Base-by-base conservation (phyloP, 495 filamentous ascomycete genomes). In the Penicillium paxilli region DNA sequence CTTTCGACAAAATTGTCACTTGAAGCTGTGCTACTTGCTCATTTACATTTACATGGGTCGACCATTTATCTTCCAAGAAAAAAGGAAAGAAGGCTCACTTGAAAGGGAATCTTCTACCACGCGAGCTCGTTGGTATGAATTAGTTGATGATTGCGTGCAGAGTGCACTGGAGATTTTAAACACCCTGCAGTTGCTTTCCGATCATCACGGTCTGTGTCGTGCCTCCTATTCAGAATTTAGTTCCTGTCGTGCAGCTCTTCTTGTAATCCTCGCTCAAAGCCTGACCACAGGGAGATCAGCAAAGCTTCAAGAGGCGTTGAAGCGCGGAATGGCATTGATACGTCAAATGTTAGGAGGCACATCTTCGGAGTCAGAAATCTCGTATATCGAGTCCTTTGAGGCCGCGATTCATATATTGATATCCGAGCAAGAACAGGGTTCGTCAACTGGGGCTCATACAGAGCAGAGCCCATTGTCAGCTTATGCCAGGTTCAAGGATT, bases 221-320 rank as follows among this genome's bases (percentile, higher is more conserved):
- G 76, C 75, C 4, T 77, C 73, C 0, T 79, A 77, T 49, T 75
- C 71, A 0, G 76, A 79, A 44, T 79, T 78, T 45, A 77, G 73
- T 46, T 76, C 73, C 3, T 78, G 75, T 44, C 69, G 76, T 24
- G 76, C 75, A 14, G 74, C 76, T 19, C 64, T 79, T n/a, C 68
- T 79, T 3, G 75, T 78, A 2, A 74, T 79, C 10, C 68, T 78
- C 1, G 74, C 76, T 0, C 69, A 79, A 53, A 71, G 69, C 33
- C 59, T 79, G 26, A 71, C 56, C n/a, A 51, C 52, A 0, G 56
- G 60, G 21, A 63, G 40, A 17, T 57, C 52, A 9, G 32, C 22
- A 22, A 52, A 40, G 24, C 52, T 63, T 1, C 56, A 56, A 17
- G 46, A 50, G 4, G 48, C 49, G n/a, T 35, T 63, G 14, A 35